Conservation (phyloP, 352 stramenopile genomes). For the Globisporangium rhizosaccharum region DNA sequence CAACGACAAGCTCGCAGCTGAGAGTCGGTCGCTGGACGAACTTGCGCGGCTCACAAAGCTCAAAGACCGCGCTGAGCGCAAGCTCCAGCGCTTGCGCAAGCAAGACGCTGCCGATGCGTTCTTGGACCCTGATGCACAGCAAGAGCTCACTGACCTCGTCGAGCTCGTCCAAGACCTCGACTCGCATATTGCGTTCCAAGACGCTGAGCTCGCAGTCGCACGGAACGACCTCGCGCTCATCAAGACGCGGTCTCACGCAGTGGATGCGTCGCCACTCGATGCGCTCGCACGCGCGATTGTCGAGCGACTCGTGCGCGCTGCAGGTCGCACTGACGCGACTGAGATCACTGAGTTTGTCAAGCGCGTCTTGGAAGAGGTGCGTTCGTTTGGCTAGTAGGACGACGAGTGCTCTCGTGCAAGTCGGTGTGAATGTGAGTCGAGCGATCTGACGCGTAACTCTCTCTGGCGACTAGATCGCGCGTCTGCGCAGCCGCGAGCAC, state of each 20-base stretch:
- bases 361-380: conserved; percentile 53
- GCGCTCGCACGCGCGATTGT: conserved; percentile 24
- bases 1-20: conserved; percentile 59
- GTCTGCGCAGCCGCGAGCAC: conserved; percentile 39
- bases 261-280: conserved; percentile 47
- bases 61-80: conserved; percentile 57
- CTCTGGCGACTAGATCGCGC: conserved; percentile 7
- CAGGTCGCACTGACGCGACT: not conserved
- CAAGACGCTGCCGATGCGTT: conserved; percentile 52
- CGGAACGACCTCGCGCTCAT: conserved; percentile 49
- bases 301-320: conserved; percentile 18
- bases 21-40: conserved; percentile 55
- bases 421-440: not conserved
- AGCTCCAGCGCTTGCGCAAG: conserved; percentile 36
- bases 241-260: conserved; percentile 29
- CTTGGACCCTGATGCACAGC: conserved; percentile 51
- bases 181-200: conserved; percentile 81
- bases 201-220: conserved; percentile 52
- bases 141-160: conserved; percentile 66
- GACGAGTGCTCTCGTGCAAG: not conserved
- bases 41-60: conserved; percentile 67
- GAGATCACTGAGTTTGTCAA: conserved; percentile 23
- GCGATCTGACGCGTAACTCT: not conserved
- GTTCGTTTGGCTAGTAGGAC: not conserved
- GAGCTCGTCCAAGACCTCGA: conserved; percentile 75